Base-by-base conservation (phyloP, 371 early-diverging fungal species). In the Paraphysoderma sedebokerense region DNA sequence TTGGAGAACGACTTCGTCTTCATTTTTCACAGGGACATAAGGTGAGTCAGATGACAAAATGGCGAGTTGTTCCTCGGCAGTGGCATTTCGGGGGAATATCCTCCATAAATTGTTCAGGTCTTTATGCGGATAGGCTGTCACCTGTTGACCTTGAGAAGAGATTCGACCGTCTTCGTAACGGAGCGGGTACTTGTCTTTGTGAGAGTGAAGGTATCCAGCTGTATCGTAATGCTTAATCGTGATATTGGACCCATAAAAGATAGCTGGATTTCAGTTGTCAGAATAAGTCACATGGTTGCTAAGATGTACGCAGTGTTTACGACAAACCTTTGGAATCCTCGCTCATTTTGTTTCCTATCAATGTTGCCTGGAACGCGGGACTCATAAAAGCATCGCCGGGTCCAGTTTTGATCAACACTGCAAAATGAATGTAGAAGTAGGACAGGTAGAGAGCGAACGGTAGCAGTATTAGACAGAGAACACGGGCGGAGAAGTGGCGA, bases 351-450 rank as follows among this genome's bases (percentile, higher is more conserved):
- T 74, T 82, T 41, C 86, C 90, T 8, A 57, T 52, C 9, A 97
- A 65, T 39, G 81, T 81, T 42, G 80, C 78, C 59, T 96, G 93
- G 66, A 95, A 92, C 44, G 66, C 65, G 12, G 85, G 67, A 37
- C 77, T 74, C 85, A 92, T 90, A 62, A 87, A 93, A 2, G 63
- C 69, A 57, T 92, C 93, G 13, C 98, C 98, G 9, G 93, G 76
- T 1, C 98, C 98, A 45, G 78, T 70, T 17, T 68, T 59, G 0
- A 58, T 68, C 23, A 73, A 50, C 13, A 73, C 46, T n/a, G 50
- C 59, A 58, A 68, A 72, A 52, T 70, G 70, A 29, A 70, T 54
- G 48, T 58, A 64, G 49, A 70, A 70, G 50, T 61, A 65, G 1
- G 57, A 49, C 27, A 70, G 50, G 46, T 70, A 72, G 12, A 68